These are phyloP conservation scores for Ramalina intermedia DNA, from an alignment of 495 filamentous ascomycete genomes.

Conservation along the genomic window DNA sequence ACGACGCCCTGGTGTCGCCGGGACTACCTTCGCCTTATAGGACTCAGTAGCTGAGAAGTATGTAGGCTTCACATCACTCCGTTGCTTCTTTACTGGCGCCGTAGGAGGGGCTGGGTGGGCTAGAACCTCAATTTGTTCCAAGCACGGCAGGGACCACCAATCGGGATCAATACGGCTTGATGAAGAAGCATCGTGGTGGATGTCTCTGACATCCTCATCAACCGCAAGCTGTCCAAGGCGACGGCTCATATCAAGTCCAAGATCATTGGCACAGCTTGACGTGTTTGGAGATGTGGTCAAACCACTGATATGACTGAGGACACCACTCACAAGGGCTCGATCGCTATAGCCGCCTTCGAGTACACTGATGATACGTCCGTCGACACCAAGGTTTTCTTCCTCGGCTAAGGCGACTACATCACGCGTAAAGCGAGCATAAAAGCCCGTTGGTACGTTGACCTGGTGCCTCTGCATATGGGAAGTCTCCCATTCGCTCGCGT, in stretches of 20 bases:
- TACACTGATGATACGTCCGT: constrained; percentile 80
- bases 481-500: constrained; percentile 91
- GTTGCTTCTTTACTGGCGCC: constrained; percentile 32
- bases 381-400: constrained; percentile 61
- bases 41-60: constrained; percentile 67
- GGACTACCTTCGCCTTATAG: constrained; percentile 58
- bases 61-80: constrained; percentile 40
- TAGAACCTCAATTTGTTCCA: constrained; percentile 51
- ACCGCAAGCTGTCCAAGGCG: constrained; percentile 20
- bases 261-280: constrained; percentile 26
- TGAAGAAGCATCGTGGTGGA: not conserved
- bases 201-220: not conserved
- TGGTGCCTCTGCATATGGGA: constrained; percentile 84
- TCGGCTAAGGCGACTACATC: constrained; percentile 72
- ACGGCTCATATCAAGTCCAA: constrained; percentile 39
- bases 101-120: constrained; percentile 31
- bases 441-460: constrained; percentile 90
- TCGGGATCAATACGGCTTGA: constrained; percentile 33
- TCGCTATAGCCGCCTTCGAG: constrained; percentile 94
- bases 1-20: constrained; percentile 38
- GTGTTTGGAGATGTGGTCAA: not conserved
- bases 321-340: constrained; percentile 71
- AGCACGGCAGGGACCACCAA: constrained; percentile 61
- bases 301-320: constrained; percentile 76
- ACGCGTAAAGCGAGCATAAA: constrained; percentile 79